phyloP scores from a whole-genome alignment of 768 basidiomycete species.

The Crucibulum laeve region DNA sequence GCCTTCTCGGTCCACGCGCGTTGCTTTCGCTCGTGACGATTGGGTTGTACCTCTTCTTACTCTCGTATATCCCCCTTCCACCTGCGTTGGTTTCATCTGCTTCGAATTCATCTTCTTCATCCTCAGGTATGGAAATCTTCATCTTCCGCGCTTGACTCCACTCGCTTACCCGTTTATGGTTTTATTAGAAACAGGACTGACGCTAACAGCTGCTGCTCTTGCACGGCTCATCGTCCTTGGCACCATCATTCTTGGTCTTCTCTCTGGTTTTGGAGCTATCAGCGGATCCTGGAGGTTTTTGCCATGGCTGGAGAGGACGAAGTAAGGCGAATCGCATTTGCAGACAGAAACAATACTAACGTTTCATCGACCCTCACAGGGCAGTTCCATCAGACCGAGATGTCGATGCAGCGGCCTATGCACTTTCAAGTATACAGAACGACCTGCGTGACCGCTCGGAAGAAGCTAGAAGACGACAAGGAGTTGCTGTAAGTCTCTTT shows the following conservation, averaged over 20 bases:
- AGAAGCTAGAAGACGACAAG: constrained; percentile 26
- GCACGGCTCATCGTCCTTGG: constrained; percentile 73
- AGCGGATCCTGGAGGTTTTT: constrained; percentile 62
- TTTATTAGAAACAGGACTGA: no score
- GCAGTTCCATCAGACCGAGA: constrained; percentile 44
- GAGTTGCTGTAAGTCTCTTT: constrained; percentile 15
- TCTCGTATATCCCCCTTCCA: constrained; percentile 71
- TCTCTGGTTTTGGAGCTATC: constrained; percentile 78
- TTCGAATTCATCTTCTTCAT: no score
- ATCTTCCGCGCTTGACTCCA: no score
- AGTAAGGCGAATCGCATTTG: constrained; percentile 13
- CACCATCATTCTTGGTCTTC: constrained; percentile 69
- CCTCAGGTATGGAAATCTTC: no score
- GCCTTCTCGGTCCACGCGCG: constrained; percentile 26
- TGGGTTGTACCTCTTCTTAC: constrained; percentile 46
- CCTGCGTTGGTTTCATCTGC: constrained; percentile 34
- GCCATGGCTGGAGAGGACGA: constrained; percentile 30
- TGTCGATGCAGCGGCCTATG: constrained; percentile 50
- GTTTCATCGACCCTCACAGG: constrained; percentile 14
- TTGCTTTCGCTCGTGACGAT: constrained; percentile 48
- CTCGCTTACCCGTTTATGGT: no score
- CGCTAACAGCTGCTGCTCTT: constrained; percentile 43
- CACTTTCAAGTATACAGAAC: constrained; percentile 53
- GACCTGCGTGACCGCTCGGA: constrained; percentile 43
- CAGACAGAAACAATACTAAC: not conserved